Evolutionary conservation across 345 rosid species (phyloP), one percentile per base, ranked within the genome.

Genomic region (Citrus glauca): DNA sequence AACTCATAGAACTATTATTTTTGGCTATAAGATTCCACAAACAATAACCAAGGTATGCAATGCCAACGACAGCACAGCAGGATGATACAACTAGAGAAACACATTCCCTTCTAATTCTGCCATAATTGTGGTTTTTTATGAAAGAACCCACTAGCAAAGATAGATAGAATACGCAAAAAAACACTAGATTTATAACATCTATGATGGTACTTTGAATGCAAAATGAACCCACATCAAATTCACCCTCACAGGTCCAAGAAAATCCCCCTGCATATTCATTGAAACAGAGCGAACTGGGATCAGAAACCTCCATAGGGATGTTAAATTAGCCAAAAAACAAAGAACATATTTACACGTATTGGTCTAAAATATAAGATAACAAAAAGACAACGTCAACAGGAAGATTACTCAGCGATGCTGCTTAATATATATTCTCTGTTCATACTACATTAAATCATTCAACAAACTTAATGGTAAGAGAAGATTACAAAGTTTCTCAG

Each of bases 191-290:
- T 50, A 87, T 16, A 19, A 76, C 85, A 80, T 90, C 98, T 63
- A 91, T 84, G 57, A 82, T 79, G 32, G 87, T 82, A 77, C 94
- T 85, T 77, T 83, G 93, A 38, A 81, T 81, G 89, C 97, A 89
- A 68, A 77, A 71, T 74, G 94, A 88, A 25, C 81, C 77, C 57
- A 85, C 45, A 69, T 82, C 80, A 61, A 89, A 80, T 32, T 85
- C 82, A 57, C 87, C 86, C 4, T 78, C 85, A 81, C 97, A 91
- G 67, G 83, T 81, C 90, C 89, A 80, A 65, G 89, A 79, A 77
- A 89, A 32, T 11, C 56, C 71, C 68, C 84, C 95, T 94, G 88
- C 88, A 84, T 6, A 71, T 16, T 28, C 70, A 66, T 35, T 50
- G 69, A 74, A 53, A 30, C 56, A 61, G 50, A 40, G 30, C 17